Evolutionary conservation across 139 green algal genomes (phyloP), one percentile per base, ranked within the genome.

Genomic region (Tetradesmus obliquus): DNA sequence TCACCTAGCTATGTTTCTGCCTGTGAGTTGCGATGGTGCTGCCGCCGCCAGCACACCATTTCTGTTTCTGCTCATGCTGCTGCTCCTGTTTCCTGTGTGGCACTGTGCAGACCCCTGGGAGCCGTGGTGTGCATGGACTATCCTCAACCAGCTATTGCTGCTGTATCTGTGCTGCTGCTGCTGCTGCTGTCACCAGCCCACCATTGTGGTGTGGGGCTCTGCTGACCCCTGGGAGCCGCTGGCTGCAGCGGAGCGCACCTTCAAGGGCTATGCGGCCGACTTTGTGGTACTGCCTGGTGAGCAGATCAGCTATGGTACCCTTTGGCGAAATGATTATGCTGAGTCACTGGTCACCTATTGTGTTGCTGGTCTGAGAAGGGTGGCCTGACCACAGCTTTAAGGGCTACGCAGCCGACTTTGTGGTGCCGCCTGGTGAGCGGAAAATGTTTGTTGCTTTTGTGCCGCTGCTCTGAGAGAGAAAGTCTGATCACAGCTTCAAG

Each of bases 221-320:
- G 24, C 55, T 55, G 88, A 91, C 55, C 88, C 76, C 51, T 91
- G 88, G 88, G 88, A 91, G 76, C 76, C 76, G 1, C 62, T 91
- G 17, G 0, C 60, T 5, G 6, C 2, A 1, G 88, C 88, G 9
- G 54, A 91, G 76, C 12, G 60, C 8, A 57, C 84, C 24, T 86
- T 86, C 53, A 62, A 24, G n/a, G 88, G 76, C 22, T 86, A 22
- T 45, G 54, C 57, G 12, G 74, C 74, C 22, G 74, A 91, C 22
- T 91, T 91, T 87, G 74, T 84, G 3, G 87, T 86, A n/a, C 45
- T 91, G 53, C 87, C 87, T 82, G 87, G 87, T 91, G 74, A n/a
- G 55, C 32, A 45, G 32, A 45, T 45, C 32, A 45, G 32, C 32
- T 45, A 45, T 45, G 32, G 32, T 45, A 45, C 32, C 32, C 32